A percentile compares a stretch with the other conserved stretches of the same genome.
Evolutionary conservation across 1,284 basidiomycete species (phyloP).

Genomic region (Anthracocystis panici-leucophaei): DNA sequence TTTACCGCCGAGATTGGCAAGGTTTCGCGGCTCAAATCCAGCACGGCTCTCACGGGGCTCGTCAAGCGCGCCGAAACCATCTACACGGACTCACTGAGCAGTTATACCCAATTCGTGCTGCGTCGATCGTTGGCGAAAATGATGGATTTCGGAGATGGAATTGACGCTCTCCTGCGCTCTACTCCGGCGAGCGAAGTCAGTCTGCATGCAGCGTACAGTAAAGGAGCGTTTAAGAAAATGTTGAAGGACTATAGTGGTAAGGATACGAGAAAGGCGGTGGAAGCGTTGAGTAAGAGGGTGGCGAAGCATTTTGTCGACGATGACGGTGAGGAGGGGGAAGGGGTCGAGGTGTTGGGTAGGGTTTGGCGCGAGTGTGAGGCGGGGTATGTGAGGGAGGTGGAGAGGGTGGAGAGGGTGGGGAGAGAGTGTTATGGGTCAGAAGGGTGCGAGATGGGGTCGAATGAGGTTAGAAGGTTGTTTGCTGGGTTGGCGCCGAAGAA

Average conservation of each 20-base stretch:
- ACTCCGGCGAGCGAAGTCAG: constrained; percentile 84
- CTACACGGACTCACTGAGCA: constrained; percentile 86
- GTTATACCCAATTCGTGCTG: constrained; percentile 88
- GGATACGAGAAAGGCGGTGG: constrained; percentile 85
- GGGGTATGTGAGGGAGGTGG: constrained; percentile 44
- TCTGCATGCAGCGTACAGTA: constrained; percentile 81
- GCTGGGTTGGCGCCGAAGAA: constrained; percentile 20
- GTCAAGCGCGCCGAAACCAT: constrained; percentile 81
- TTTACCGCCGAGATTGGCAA: constrained; percentile 84
- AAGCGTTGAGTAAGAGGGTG: constrained; percentile 87
- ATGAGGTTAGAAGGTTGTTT: constrained; percentile 46
- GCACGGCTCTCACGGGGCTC: constrained; percentile 75
- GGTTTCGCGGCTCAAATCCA: constrained; percentile 69
- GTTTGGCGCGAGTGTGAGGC: constrained; percentile 57
- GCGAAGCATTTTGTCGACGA: constrained; percentile 87
- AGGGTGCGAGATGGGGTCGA: constrained; percentile 24
- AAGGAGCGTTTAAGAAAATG: constrained; percentile 82
- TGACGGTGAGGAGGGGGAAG: constrained; percentile 71
- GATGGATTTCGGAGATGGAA: constrained; percentile 92
- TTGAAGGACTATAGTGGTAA: constrained; percentile 87
- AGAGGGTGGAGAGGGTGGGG: constrained; percentile 35
- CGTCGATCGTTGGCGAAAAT: constrained; percentile 87
- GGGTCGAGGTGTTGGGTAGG: constrained; percentile 38
- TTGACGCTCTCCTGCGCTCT: constrained; percentile 85
- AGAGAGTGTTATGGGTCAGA: constrained; percentile 49